Conservation (phyloP, 768 basidiomycete genomes). For the Dacryopinax primogenitus region DNA sequence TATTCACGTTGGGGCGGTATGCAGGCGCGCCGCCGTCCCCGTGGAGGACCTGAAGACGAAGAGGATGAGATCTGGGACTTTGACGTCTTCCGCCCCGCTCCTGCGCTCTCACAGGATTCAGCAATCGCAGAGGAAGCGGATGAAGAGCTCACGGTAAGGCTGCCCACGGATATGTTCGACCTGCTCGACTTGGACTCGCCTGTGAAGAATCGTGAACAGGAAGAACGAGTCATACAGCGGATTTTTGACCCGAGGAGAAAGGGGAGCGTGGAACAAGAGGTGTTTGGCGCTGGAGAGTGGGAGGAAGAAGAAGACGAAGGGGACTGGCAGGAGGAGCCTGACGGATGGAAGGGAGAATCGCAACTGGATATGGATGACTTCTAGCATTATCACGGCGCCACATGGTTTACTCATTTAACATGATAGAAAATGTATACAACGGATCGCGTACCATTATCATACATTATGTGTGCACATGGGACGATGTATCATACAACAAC, state of each 20-base stretch:
- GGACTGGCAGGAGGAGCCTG: slow-evolving; percentile 1
- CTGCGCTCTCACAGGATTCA: slow-evolving; percentile 3
- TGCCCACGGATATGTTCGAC: slow-evolving; percentile 3
- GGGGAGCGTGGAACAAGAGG: not conserved
- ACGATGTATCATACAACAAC: not conserved
- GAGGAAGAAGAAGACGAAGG: not conserved
- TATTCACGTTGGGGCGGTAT: not conserved
- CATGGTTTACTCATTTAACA: not conserved
- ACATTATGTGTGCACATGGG: not conserved
- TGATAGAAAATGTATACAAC: not conserved
- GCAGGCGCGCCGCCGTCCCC: not conserved
- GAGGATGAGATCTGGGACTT: slow-evolving; percentile 8
- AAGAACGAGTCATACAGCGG: not conserved
- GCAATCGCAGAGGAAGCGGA: not conserved
- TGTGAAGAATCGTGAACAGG: not conserved
- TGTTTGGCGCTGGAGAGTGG: not conserved
- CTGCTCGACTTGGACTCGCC: slow-evolving; percentile 8
- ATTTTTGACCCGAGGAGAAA: not conserved
- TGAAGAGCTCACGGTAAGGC: not conserved
- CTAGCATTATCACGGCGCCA: not conserved
- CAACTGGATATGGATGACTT: not conserved
- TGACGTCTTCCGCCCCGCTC: not conserved
- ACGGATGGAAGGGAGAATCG: slow-evolving; percentile 2
- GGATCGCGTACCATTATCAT: not conserved
- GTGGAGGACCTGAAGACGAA: not conserved